phyloP scores from a whole-genome alignment of 2,329 filamentous ascomycete genomes.

The Neonectria hederae region DNA sequence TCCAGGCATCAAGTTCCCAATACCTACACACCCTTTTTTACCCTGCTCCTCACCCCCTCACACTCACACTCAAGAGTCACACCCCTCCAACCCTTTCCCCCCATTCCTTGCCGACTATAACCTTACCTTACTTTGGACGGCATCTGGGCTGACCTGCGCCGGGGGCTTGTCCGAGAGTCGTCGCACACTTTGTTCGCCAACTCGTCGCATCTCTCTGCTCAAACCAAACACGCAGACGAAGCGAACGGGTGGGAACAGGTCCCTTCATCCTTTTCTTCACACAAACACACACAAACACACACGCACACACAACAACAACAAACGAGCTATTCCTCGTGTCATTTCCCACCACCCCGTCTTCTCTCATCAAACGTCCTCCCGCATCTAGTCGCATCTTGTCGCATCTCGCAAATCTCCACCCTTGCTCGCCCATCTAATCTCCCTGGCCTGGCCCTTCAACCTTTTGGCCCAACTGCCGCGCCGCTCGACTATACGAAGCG shows the following conservation, averaged over 20 bases:
- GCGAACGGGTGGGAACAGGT: neutral
- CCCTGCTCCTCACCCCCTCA: conserved; percentile 9
- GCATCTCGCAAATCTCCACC: conserved; percentile 18
- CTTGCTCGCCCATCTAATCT: conserved; percentile 13
- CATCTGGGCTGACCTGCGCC: conserved; percentile 36
- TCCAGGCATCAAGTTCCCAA: neutral
- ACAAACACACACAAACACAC: no score
- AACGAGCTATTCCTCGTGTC: conserved; percentile 6
- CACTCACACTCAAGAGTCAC: conserved; percentile 4
- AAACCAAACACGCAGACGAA: no score
- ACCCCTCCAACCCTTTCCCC: conserved; percentile 24
- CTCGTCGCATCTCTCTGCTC: conserved; percentile 21
- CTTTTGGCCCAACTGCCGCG: conserved; percentile 17
- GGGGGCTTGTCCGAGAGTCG: conserved; percentile 31
- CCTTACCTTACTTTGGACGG: conserved; percentile 40
- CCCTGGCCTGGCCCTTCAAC: conserved; percentile 14
- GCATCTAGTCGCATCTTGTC: neutral
- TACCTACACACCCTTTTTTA: conserved; percentile 9
- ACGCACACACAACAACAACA: conserved; percentile 2
- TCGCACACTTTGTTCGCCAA: conserved; percentile 25
- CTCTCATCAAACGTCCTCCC: neutral
- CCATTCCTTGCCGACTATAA: conserved; percentile 37
- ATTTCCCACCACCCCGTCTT: neutral
- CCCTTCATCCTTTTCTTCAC: conserved; percentile 17
- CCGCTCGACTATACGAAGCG: neutral